A percentile compares a stretch with the other conserved stretches of the same genome.
phyloP scores from a whole-genome alignment of 805 yeast species.

The Candida namnaoensis region DNA sequence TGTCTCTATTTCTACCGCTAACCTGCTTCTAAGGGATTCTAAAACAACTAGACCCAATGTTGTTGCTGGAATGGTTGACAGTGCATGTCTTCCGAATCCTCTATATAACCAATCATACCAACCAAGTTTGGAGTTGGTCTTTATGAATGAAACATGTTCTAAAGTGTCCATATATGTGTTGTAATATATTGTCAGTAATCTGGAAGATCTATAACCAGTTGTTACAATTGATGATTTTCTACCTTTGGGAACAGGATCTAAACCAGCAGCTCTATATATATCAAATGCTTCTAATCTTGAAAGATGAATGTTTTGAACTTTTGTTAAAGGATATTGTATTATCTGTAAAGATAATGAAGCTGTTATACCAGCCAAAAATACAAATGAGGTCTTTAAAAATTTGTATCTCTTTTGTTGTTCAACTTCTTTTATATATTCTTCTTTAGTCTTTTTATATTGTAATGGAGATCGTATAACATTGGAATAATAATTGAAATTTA shows the following conservation, averaged over 20 bases:
- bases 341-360: conserved; percentile 74
- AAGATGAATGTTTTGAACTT: conserved; percentile 72
- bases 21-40: conserved; percentile 60
- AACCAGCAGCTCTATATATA: conserved; percentile 29
- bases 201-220: conserved; percentile 10
- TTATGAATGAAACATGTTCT: conserved; percentile 46
- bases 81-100: conserved; percentile 67
- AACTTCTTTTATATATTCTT: conserved; percentile 14
- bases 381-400: conserved; percentile 57
- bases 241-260: neutral
- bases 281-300: conserved; percentile 77
- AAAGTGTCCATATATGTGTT: conserved; percentile 74
- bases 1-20: conserved; percentile 16
- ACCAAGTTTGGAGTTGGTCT: conserved; percentile 41
- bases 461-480: conserved; percentile 18
- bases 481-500: conserved; percentile 33
- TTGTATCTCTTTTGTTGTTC: conserved; percentile 23
- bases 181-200: conserved; percentile 40
- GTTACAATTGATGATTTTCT: conserved; percentile 1
- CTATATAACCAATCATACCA: conserved; percentile 67
- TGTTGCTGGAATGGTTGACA: conserved; percentile 80
- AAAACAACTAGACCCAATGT: conserved; percentile 78
- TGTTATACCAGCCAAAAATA: conserved; percentile 77
- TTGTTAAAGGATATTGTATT: conserved; percentile 77
- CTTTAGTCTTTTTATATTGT: conserved; percentile 12